A percentile compares a stretch with the other conserved stretches of the same genome.
Conservation (phyloP, 345 rosid species). For the Theobroma cacao region DNA sequence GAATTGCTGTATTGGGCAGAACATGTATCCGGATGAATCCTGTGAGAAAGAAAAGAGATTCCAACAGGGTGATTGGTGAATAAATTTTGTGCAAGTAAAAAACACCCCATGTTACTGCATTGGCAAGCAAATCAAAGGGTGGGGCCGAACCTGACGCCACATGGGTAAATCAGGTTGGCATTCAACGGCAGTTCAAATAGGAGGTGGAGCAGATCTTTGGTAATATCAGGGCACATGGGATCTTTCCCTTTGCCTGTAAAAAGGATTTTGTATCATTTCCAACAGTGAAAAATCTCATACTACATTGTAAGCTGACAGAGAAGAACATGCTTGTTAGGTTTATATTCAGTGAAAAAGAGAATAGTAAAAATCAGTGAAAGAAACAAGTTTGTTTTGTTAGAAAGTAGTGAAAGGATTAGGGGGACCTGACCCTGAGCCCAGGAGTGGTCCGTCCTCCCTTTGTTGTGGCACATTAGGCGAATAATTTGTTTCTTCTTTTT, state of each 20-base stretch:
- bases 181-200: background rate
- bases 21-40: conserved; percentile 5
- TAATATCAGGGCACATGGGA: background rate
- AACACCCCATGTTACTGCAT: conserved; percentile 32
- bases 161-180: background rate
- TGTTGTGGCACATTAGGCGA: conserved; percentile 4
- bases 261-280: background rate
- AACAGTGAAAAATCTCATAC: conserved; percentile 18
- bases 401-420: background rate
- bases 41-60: conserved; percentile 8
- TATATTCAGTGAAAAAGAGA: background rate
- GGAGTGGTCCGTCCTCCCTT: conserved; percentile 8
- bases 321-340: conserved; percentile 22
- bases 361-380: background rate
- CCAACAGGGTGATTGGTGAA: background rate
- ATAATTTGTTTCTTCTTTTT: background rate
- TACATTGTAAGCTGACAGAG: conserved; percentile 5
- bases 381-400: background rate
- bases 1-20: conserved; percentile 6
- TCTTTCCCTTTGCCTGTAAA: background rate
- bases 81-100: background rate
- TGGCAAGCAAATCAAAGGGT: conserved; percentile 31
- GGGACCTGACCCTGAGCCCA: background rate
- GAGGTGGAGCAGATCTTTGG: conserved; percentile 10
- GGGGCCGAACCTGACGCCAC: conserved; percentile 5